Conservation (phyloP, 1,284 basidiomycete species). For the Ganoderma leucocontextum region DNA sequence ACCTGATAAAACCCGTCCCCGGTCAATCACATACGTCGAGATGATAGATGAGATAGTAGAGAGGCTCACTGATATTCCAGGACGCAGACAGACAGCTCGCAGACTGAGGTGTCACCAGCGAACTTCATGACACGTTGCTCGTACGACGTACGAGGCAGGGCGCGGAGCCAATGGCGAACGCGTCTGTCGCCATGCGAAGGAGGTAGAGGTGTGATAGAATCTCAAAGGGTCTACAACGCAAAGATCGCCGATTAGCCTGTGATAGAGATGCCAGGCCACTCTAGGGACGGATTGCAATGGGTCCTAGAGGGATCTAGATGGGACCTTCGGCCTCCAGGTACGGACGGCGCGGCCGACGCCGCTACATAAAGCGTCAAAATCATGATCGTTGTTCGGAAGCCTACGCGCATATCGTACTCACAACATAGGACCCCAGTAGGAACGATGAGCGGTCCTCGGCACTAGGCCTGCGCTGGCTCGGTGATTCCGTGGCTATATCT, state of each 20-base stretch:
- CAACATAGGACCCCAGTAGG: slow-evolving; percentile 4
- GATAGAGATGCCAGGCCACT: slow-evolving; percentile 5
- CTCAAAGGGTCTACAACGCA: not conserved
- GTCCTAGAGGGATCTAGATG: slow-evolving; percentile 10
- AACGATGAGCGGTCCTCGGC: not conserved
- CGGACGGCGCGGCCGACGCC: slow-evolving; percentile 7
- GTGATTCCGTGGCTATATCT: slow-evolving; percentile 6
- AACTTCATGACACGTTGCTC: not conserved
- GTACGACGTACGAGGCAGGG: not conserved
- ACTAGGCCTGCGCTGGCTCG: slow-evolving; percentile 4
- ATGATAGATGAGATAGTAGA: not conserved
- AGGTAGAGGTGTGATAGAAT: not conserved
- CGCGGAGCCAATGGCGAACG: not conserved
- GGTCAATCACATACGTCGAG: not conserved
- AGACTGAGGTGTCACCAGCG: not conserved
- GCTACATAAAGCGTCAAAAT: not conserved
- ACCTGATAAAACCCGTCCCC: not conserved
- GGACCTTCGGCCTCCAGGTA: slow-evolving; percentile 1
- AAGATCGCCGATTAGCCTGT: slow-evolving; percentile 2
- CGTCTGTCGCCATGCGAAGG: not conserved
- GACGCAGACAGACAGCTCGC: not conserved
- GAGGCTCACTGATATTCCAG: not conserved
- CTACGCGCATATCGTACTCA: slow-evolving; percentile 2
- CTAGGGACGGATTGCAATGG: not conserved
- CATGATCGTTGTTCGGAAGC: not conserved